Conservation (phyloP, 257 asterid species). For the Scutellaria galericulata region DNA sequence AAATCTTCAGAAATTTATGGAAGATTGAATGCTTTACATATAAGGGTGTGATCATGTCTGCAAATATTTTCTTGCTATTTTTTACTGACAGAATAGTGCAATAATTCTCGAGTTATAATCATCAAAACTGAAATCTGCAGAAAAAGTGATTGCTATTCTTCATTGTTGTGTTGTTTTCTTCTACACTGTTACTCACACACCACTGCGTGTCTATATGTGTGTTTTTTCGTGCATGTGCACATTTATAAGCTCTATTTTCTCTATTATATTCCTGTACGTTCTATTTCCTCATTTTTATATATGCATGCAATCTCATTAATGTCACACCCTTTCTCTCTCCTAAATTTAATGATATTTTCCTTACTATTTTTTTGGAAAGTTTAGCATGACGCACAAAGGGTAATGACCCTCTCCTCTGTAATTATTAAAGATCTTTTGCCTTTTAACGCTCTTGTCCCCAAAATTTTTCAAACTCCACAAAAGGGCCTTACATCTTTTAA, state of each 20-base stretch:
- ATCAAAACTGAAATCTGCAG: slow-evolving; percentile 37
- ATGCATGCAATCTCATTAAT: slow-evolving; percentile 35
- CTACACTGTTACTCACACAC: slow-evolving; percentile 31
- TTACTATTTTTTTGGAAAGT: slow-evolving; percentile 32
- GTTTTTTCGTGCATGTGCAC: slow-evolving; percentile 22
- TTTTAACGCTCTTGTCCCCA: slow-evolving; percentile 15
- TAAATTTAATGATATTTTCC: slow-evolving; percentile 29
- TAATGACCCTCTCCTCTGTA: slow-evolving; percentile 24
- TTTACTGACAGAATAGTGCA: slow-evolving; percentile 34
- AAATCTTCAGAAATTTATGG: slow-evolving; percentile 25
- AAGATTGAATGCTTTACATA: slow-evolving; percentile 44
- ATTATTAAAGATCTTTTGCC: slow-evolving; percentile 32
- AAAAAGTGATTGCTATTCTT: slow-evolving; percentile 20
- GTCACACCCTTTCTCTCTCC: not conserved
- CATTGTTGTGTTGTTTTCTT: slow-evolving; percentile 36
- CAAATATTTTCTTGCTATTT: slow-evolving; percentile 33
- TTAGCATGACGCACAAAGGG: slow-evolving; percentile 24
- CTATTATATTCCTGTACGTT: slow-evolving; percentile 5
- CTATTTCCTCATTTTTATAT: not conserved
- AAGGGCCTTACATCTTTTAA: too few relatives aligned
- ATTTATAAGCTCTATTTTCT: slow-evolving; percentile 40
- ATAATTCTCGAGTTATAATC: slow-evolving; percentile 43
- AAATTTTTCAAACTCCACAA: not conserved
- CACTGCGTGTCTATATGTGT: slow-evolving; percentile 32
- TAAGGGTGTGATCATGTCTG: slow-evolving; percentile 27